A percentile compares a stretch with the other conserved stretches of the same genome.
phyloP scores from a whole-genome alignment of 106 monocot genomes.

The Acanthochlamys bracteata region DNA sequence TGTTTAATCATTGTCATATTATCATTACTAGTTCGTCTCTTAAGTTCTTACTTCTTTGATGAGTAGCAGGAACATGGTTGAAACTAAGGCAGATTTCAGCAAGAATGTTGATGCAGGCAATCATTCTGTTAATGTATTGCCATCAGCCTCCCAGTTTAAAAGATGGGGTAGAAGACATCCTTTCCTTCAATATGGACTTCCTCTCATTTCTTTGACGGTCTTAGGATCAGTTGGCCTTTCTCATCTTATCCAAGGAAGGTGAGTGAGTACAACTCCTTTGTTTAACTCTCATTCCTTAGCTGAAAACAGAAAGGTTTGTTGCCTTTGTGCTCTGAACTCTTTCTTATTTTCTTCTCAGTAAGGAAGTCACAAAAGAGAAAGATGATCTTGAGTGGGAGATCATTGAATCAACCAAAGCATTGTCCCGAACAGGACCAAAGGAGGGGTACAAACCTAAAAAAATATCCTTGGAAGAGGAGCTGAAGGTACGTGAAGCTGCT shows the following conservation, averaged over 20 bases:
- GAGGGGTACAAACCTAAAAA: slow-evolving; percentile 74
- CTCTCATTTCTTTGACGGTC: slow-evolving; percentile 73
- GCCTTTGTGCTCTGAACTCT: too few relatives aligned
- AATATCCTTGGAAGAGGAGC: slow-evolving; percentile 78
- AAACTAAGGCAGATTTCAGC: slow-evolving; percentile 7
- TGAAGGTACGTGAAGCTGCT: slow-evolving; percentile 38
- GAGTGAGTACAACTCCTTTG: slow-evolving; percentile 9
- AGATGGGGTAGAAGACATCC: slow-evolving; percentile 79
- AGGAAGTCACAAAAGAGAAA: slow-evolving; percentile 86
- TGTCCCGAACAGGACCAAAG: slow-evolving; percentile 71
- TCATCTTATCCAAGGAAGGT: slow-evolving; percentile 85
- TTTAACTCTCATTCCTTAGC: too few relatives aligned
- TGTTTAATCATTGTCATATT: too few relatives aligned
- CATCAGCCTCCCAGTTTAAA: slow-evolving; percentile 56
- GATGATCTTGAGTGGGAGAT: slow-evolving; percentile 91
- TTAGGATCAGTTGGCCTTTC: slow-evolving; percentile 82
- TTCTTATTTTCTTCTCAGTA: too few relatives aligned
- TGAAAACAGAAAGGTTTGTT: too few relatives aligned
- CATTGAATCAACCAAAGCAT: slow-evolving; percentile 62
- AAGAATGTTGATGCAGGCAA: slow-evolving; percentile 14
- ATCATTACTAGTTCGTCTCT: too few relatives aligned
- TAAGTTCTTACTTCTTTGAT: too few relatives aligned
- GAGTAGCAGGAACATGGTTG: neutral
- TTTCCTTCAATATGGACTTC: slow-evolving; percentile 76
- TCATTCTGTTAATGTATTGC: slow-evolving; percentile 18